Conservation (phyloP, 768 basidiomycete species). For the Russula emetica region DNA sequence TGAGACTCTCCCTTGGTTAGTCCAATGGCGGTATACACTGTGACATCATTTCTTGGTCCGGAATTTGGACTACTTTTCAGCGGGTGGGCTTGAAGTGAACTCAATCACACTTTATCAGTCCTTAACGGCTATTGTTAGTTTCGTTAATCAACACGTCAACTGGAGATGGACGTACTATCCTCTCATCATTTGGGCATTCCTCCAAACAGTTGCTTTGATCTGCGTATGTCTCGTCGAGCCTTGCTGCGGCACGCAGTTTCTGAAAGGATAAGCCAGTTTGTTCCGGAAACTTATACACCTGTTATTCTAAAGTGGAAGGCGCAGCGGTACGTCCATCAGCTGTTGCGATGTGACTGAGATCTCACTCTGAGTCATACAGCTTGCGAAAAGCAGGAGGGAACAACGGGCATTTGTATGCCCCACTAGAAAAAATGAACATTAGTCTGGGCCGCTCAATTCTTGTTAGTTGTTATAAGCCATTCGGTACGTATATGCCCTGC, state of each 20-base stretch:
- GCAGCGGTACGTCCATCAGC: slow-evolving; percentile 36
- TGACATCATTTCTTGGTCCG: slow-evolving; percentile 53
- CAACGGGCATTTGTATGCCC: slow-evolving; percentile 49
- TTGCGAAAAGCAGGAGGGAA: slow-evolving; percentile 55
- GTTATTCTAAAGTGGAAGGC: slow-evolving; percentile 60
- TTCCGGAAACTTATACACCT: slow-evolving; percentile 71
- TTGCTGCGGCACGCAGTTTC: neutral
- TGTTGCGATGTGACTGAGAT: neutral
- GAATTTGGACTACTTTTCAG: slow-evolving; percentile 53
- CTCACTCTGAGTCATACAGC: slow-evolving; percentile 32
- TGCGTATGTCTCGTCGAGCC: slow-evolving; percentile 38
- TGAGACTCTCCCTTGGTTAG: slow-evolving; percentile 28
- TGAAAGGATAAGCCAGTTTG: slow-evolving; percentile 40
- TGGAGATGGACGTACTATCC: slow-evolving; percentile 82
- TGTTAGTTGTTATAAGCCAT: slow-evolving; percentile 65
- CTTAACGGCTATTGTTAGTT: neutral
- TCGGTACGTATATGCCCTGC: slow-evolving; percentile 46
- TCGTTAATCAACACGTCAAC: slow-evolving; percentile 42
- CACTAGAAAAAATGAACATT: slow-evolving; percentile 49
- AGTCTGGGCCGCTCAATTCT: slow-evolving; percentile 47
- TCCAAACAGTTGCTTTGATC: slow-evolving; percentile 48
- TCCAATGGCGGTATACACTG: slow-evolving; percentile 54
- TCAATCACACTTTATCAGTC: neutral
- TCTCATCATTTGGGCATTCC: slow-evolving; percentile 65
- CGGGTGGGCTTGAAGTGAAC: slow-evolving; percentile 41